phyloP scores from a whole-genome alignment of 306 rosid genomes.

The Erythrophleum fordii region DNA sequence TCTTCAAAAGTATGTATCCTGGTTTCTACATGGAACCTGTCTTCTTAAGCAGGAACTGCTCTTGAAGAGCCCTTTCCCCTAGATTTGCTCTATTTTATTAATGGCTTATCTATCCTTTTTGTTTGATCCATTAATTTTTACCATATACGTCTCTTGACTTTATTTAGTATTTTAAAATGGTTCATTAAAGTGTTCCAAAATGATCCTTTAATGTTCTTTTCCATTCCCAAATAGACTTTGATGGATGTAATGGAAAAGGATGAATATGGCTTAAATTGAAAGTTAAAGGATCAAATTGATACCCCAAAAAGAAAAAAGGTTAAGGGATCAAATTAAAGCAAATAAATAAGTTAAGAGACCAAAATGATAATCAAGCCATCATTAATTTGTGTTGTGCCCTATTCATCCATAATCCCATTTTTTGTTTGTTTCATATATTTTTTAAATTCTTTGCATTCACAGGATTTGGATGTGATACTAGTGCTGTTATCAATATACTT shows the following conservation, averaged over 20 bases:
- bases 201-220: not conserved
- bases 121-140: too few species aligned
- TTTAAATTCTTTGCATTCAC: not conserved
- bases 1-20: not conserved
- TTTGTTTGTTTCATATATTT: not conserved
- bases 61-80: slow-evolving; percentile 1
- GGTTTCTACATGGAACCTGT: not conserved
- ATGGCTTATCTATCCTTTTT: not conserved
- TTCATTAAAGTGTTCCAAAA: not conserved
- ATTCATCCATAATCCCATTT: not conserved
- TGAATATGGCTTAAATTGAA: not conserved
- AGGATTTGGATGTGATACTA: slow-evolving; percentile 84
- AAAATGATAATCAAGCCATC: not conserved
- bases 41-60: slow-evolving; percentile 4
- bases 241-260: too few species aligned
- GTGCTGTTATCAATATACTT: slow-evolving; percentile 68
- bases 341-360: not conserved
- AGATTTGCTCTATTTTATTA: not conserved
- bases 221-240: too few species aligned
- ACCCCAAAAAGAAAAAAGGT: too few species aligned
- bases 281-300: not conserved
- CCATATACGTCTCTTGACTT: too few species aligned
- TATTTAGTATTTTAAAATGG: not conserved
- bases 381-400: not conserved
- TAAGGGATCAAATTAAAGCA: not conserved